A percentile compares a stretch with the other conserved stretches of the same genome.
Conservation (phyloP, 177 flowering plant species). For the Tripterygium wilfordii region DNA sequence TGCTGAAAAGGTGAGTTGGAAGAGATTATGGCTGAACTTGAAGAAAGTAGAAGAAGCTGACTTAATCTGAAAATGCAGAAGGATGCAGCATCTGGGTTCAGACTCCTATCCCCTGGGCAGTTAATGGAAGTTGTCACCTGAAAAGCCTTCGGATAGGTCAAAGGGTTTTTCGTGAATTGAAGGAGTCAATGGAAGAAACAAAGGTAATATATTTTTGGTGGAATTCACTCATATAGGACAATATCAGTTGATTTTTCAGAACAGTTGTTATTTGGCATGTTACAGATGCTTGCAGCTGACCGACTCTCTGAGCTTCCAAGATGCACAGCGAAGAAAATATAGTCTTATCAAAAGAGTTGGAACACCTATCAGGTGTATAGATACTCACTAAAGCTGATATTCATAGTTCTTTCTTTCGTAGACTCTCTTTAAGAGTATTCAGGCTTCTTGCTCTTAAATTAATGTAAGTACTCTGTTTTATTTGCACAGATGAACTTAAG, state of each 20-base stretch:
- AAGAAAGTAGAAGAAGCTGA: conserved; percentile 84
- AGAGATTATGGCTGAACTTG: conserved; percentile 86
- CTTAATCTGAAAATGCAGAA: conserved; percentile 80
- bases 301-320: conserved; percentile 89
- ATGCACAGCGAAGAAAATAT: conserved; percentile 60
- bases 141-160: conserved; percentile 53
- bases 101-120: conserved; percentile 31
- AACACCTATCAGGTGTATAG: conserved; percentile 67
- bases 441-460: too few relatives aligned
- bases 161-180: conserved; percentile 59
- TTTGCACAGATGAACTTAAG: conserved; percentile 57
- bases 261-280: conserved; percentile 5
- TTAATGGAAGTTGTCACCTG: conserved; percentile 76
- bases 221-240: too few relatives aligned
- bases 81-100: conserved; percentile 48
- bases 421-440: too few relatives aligned
- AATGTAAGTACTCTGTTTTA: too few relatives aligned
- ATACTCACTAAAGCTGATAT: neutral
- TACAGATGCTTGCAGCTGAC: conserved; percentile 60
- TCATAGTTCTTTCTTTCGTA: neutral
- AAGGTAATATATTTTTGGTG: conserved; percentile 62
- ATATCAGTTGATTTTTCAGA: too few relatives aligned
- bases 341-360: conserved; percentile 55
- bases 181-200: conserved; percentile 74
- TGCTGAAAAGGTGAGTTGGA: conserved; percentile 85